Evolutionary conservation across 345 rosid genomes (phyloP), one percentile per base, ranked within the genome.

Genomic region (Geranium rotundifolium): DNA sequence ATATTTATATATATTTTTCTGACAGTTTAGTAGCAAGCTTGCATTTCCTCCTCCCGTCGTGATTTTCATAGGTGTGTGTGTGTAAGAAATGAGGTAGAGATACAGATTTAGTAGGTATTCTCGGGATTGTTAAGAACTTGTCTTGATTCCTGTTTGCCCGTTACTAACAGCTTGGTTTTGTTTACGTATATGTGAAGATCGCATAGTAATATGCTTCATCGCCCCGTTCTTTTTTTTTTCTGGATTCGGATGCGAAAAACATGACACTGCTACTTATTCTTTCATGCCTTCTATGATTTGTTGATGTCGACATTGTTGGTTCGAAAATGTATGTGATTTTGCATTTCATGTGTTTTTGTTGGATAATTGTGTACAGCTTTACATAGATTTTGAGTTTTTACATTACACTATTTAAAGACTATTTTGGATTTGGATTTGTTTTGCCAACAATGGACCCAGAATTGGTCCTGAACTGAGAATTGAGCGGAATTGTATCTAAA

Each of bases 121-220:
- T 37, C 46, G 46, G 49, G 27, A 23, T 23, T 23, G 27, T 50
- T 71, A 54, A 57, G 61, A 75, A 72, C 54, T 75, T 68, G 65
- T 77, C 46, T 74, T 66, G 65, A 67, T 73, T 65, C 57, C 59
- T 69, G 69, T 63, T 76, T 75, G 77, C 3, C 46, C 9, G 69
- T 77, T 74, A 74, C 85, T 83, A 77, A 86, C 86, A 46, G 75
- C 70, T 73, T 76, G 75, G 78, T 70, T 79, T 76, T 75, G 82
- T 76, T 8, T 34, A 79, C 71, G 81, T 75, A 82, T 67, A 65
- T 71, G 29, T 55, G 62, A 71, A 65, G 78, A 63, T 37, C 12
- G 46, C 46, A 37, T 37, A 37, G 46, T 55, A 54, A 29, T 63
- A 39, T 23, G 27, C 27, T 23, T 23, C 27, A 2, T 23, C 27